These are phyloP conservation scores for Tuber melanosporum DNA, from an alignment of 495 filamentous ascomycete species.

Conservation along the genomic window DNA sequence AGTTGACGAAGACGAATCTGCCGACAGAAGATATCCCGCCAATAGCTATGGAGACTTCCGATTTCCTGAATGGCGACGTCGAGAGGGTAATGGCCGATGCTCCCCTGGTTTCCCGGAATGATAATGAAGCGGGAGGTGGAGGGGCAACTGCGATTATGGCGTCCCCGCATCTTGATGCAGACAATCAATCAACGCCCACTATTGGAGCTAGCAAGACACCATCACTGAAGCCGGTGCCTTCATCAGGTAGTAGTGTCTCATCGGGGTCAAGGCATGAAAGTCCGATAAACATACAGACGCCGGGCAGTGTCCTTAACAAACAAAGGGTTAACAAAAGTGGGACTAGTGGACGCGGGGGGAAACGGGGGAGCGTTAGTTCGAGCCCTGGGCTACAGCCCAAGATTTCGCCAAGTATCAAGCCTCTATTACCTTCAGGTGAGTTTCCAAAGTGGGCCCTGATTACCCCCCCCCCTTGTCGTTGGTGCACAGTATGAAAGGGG, in stretches of 20 bases:
- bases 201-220: constrained; percentile 11
- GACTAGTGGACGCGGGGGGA: constrained; percentile 46
- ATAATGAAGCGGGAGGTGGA: not conserved
- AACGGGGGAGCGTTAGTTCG: constrained; percentile 70
- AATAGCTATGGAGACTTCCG: constrained; percentile 40
- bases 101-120: not conserved
- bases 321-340: constrained; percentile 21
- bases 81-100: constrained; percentile 29
- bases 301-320: not conserved
- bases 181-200: constrained; percentile 28
- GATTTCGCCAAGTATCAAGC: constrained; percentile 92
- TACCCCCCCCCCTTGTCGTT: not conserved
- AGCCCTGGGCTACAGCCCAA: constrained; percentile 83
- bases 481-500: not conserved
- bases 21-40: constrained; percentile 42
- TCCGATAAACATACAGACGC: not conserved
- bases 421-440: constrained; percentile 72
- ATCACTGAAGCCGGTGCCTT: constrained; percentile 7
- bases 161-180: not conserved
- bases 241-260: constrained; percentile 5
- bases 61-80: constrained; percentile 37
- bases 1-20: constrained; percentile 48
- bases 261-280: not conserved
- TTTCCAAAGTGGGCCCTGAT: constrained; percentile 8
- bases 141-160: not conserved